Percentiles rank a stretch among this genome's conserved stretches.
Evolutionary conservation across 306 rosid species (phyloP).

Genomic region (Sechiopsis laciniata): DNA sequence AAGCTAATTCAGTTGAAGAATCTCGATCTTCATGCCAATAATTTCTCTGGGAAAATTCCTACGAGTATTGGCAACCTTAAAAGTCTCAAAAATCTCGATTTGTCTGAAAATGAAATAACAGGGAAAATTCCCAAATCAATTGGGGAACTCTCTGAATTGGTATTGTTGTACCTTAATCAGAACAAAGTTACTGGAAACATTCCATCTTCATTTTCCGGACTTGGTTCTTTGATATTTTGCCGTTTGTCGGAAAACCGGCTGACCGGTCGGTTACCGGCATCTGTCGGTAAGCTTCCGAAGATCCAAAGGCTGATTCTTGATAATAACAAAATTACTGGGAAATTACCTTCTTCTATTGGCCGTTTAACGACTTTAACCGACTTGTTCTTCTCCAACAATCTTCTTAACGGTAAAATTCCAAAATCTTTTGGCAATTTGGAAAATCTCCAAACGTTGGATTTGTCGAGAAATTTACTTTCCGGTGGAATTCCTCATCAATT

Average conservation of each 20-base stretch:
- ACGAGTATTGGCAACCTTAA: conserved; percentile 36
- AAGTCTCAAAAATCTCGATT: conserved; percentile 42
- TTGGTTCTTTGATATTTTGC: conserved; percentile 39
- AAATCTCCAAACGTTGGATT: conserved; percentile 37
- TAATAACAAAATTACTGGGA: conserved; percentile 46
- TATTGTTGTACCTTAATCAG: conserved; percentile 38
- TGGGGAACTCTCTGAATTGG: conserved; percentile 40
- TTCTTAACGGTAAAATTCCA: conserved; percentile 45
- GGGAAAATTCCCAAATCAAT: conserved; percentile 48
- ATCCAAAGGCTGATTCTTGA: conserved; percentile 42
- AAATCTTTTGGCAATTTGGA: conserved; percentile 40
- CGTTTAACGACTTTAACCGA: conserved; percentile 37
- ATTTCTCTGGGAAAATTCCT: conserved; percentile 38
- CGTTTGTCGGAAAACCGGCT: conserved; percentile 43
- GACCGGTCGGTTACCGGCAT: conserved; percentile 38
- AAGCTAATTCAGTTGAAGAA: conserved; percentile 29
- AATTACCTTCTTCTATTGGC: conserved; percentile 46
- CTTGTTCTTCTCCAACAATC: conserved; percentile 44
- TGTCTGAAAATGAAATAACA: conserved; percentile 41
- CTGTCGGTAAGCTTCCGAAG: conserved; percentile 47
- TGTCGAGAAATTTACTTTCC: conserved; percentile 34
- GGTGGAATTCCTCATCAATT: conserved; percentile 45
- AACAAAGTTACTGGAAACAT: conserved; percentile 40
- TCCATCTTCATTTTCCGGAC: conserved; percentile 48
- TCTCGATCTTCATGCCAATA: conserved; percentile 50